phyloP scores from a whole-genome alignment of 441 rosid genomes.

The Metrosideros polymorpha region DNA sequence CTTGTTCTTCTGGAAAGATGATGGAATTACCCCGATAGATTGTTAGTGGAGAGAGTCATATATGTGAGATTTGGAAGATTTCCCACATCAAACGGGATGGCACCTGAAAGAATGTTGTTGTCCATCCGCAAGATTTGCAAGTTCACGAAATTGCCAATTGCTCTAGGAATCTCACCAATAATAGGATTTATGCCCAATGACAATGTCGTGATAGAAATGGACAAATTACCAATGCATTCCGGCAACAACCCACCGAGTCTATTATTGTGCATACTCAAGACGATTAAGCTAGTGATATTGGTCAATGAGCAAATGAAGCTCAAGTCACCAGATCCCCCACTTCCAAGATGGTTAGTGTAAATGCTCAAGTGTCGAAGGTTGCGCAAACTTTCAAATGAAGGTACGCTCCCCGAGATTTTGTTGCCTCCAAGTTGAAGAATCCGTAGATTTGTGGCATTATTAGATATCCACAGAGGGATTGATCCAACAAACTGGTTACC shows the following conservation, averaged over 20 bases:
- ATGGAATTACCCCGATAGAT: conserved; percentile 19
- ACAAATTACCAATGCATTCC: neutral
- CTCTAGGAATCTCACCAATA: neutral
- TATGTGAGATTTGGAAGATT: neutral
- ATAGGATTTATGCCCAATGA: neutral
- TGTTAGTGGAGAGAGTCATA: neutral
- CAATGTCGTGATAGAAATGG: neutral
- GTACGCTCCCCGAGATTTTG: neutral
- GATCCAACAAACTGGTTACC: accelerated
- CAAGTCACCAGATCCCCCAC: neutral
- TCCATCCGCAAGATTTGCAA: neutral
- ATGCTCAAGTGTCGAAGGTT: accelerated
- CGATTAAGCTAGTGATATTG: neutral
- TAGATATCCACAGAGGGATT: neutral
- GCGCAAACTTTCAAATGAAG: neutral
- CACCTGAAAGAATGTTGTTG: neutral
- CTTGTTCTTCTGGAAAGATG: neutral
- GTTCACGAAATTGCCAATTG: neutral
- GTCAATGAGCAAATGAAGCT: neutral
- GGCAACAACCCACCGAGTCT: neutral
- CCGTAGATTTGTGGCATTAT: neutral
- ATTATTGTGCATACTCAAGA: neutral
- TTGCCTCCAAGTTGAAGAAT: accelerated
- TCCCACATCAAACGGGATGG: neutral
- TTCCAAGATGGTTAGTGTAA: neutral